Evolutionary conservation across 441 rosid species (phyloP).

Genomic region (Populus hybrid): DNA sequence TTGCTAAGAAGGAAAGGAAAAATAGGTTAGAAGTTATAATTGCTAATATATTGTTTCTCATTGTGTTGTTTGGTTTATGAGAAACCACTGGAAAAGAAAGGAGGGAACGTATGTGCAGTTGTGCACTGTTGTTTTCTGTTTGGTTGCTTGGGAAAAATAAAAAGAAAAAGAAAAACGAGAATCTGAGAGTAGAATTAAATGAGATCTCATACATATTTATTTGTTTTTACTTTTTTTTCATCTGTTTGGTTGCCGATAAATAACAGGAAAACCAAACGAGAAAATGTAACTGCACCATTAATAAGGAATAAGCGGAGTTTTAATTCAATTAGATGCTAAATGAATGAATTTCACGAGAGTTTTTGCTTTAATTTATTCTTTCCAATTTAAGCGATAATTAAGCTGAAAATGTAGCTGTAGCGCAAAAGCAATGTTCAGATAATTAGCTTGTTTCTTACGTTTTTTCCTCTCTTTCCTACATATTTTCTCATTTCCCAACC

Average conservation of each 20-base stretch:
- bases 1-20: not conserved
- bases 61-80: not conserved
- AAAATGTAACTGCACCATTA: not conserved
- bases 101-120: not conserved
- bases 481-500: not conserved
- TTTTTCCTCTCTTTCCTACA: not conserved
- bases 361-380: not conserved
- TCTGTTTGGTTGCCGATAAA: slow-evolving; percentile 17
- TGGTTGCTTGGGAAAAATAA: not conserved
- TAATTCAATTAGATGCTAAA: not conserved
- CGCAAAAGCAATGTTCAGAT: not conserved
- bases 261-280: not conserved
- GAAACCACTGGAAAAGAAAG: not conserved
- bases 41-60: not conserved
- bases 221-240: too few relatives aligned
- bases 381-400: not conserved
- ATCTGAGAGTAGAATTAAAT: not conserved
- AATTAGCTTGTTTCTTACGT: not conserved
- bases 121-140: not conserved
- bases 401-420: not conserved
- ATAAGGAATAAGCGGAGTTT: not conserved
- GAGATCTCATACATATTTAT: not conserved
- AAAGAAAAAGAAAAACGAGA: not conserved
- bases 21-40: too few relatives aligned
- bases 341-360: not conserved